Base-by-base conservation (phyloP, 75 land plant genomes). In the Cupressus sempervirens region DNA sequence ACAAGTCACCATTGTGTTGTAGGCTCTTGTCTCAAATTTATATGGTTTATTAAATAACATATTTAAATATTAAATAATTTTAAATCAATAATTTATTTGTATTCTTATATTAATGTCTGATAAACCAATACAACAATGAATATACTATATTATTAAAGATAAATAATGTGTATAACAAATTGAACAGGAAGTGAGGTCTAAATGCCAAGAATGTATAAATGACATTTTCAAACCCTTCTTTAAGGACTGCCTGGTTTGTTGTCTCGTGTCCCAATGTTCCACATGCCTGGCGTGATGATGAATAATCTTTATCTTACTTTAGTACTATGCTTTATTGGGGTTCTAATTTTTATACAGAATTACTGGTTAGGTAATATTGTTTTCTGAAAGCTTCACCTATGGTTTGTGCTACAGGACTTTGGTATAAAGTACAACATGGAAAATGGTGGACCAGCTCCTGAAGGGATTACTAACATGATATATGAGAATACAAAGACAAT, bases 361-460 rank as follows among this genome's bases (percentile, higher is more conserved):
- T n/a, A 23, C 12, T 45, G 26, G 23, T 79, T 45, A 23, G 45
- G 9, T 45, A 23, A 79, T 45, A 45, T 32, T 79, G 12, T n/a
- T 79, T 45, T 43, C n/a, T 79, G 50, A 43, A n/a, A 48, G 12
- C 81, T 43, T 79, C 30, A 43, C n/a, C 43, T 43, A 6, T 79
- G 58, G 26, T 34, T 35, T 32, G 7, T 54, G 23, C 53, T 38
- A 52, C 93, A 98, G 99, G 99, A 98, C 87, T 98, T 98, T 90
- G 99, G 99, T 52, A 93, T 98, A 84, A 98, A 98, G 84, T 98
- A 98, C 87, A 98, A 98, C 90, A 95, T 96, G 94, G 99, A 96
- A 90, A 98, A 98, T 91, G 99, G 99, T 54, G 99, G 99, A n/a
- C 99, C 99, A 86, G 99, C 99, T 88, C 97, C 93, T n/a, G 99